Evolutionary conservation across 345 rosid species (phyloP), one percentile per base, ranked within the genome.

Genomic region (Eucalyptus marginata): DNA sequence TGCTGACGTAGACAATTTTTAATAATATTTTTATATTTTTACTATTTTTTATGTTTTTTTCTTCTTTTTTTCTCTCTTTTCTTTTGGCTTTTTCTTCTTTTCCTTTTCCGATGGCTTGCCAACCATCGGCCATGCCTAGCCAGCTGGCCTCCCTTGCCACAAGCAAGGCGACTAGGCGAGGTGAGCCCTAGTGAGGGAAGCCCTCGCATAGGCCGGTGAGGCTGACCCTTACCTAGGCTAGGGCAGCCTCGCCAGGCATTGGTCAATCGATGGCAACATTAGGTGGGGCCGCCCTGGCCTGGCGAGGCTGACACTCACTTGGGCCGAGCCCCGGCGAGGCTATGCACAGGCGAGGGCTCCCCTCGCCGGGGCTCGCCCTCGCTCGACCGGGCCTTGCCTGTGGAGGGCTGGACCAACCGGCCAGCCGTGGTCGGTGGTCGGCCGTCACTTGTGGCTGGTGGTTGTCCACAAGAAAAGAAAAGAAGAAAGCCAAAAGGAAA

Each of bases 201-300:
- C 9, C 56, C 56, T 52, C 4, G 24, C 54, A 6, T 7, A 51
- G 22, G 54, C 54, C 20, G 0, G 20, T 15, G 52, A 50, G 52
- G 52, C 8, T 8, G 3, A 50, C 8, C 52, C 52, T 50, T 16
- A 1, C 20, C 9, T 51, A 17, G 56, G 4, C 24, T 3, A 18
- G 2, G 56, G 10, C 0, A 18, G 24, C 56, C 56, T 52, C 24
- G 1, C 56, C 0, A 2, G 0, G 22, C 24, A 52, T 52, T 18
- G 56, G 0, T 18, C 0, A 0, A 18, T 24, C 0, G 0, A 52
- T 52, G 24, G 24, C 4, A 0, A 52, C 0, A 0, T 52, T 52
- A 52, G 24, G 56, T 52, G 58, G 2, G 58, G 24, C 58, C 5
- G 0, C 58, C 56, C 24, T 52, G 0, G 24, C 58, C 0, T 52